Evolutionary conservation across 108 stramenopile species (phyloP), one percentile per base, ranked within the genome.

Genomic region (Cylindrotheca closterium): DNA sequence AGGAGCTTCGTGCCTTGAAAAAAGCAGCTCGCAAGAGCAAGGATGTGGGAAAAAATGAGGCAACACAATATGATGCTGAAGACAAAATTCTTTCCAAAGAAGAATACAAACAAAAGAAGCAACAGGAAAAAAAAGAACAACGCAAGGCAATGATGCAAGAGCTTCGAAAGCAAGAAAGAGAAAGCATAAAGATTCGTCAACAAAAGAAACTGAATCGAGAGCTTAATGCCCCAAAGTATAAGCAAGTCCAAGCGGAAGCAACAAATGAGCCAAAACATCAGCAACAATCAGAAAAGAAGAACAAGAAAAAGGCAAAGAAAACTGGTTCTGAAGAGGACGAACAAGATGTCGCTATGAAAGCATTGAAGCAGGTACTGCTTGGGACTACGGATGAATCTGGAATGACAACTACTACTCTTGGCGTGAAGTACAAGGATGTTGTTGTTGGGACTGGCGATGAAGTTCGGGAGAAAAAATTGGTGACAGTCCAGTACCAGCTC

Each of bases 351-450:
- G 27, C 47, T 15, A 57, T 27, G 8, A 22, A 18, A 42, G 22
- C 24, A 22, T 8, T 23, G 42, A 4, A 19, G 42, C 45, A 58
- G 54, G 28, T n/a, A 15, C 12, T 18, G 8, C 3, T 18, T 22
- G 27, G 10, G 18, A 58, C 2, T 12, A 2, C 5, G 19, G 18
- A 4, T 21, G 18, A 18, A 37, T 28, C 22, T 58, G 37, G 37
- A 10, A 42, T 73, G 24, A 52, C 58, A 19, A 64, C 63, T 12
- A 28, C 63, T 30, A 55, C 49, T 21, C 33, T 65, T 60, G 82
- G 79, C 25, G 74, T 83, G n/a, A 52, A 77, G 47, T 79, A 72
- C 37, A 42, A 55, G 21, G 82, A 83, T 46, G 48, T 79, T 47
- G 27, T 65, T 3, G 51, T 80, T 1, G 82, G 82, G 8, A 77